Conservation (phyloP, 352 stramenopile species). For the Phytophthora ohioensis region DNA sequence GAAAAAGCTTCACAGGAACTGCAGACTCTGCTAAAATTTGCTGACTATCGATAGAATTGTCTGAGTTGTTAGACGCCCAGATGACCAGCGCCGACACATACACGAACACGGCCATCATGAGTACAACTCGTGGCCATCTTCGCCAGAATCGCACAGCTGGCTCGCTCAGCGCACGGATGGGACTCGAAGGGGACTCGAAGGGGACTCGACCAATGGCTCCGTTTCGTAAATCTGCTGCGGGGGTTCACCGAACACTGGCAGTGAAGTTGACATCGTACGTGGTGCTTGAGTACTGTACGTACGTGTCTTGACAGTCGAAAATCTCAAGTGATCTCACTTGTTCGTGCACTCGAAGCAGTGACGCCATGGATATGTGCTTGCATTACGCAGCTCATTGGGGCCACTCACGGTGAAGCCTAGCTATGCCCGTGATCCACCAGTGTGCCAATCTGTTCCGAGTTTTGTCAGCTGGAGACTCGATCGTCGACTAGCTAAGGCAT, state of each 20-base stretch:
- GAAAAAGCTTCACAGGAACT: slow-evolving; percentile 8
- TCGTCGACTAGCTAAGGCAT: slow-evolving; percentile 15
- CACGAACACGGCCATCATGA: slow-evolving; percentile 12
- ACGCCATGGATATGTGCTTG: neutral
- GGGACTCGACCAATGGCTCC: slow-evolving; percentile 21
- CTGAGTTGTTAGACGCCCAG: slow-evolving; percentile 22
- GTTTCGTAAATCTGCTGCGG: slow-evolving; percentile 1
- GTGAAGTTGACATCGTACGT: neutral
- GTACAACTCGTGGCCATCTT: slow-evolving; percentile 20
- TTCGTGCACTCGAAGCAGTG: slow-evolving; percentile 3
- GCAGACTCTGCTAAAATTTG: neutral
- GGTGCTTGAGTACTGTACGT: neutral
- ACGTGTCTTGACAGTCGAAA: slow-evolving; percentile 16
- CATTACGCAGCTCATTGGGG: slow-evolving; percentile 8
- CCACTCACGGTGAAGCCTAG: slow-evolving; percentile 17
- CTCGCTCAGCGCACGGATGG: slow-evolving; percentile 8
- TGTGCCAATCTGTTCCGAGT: slow-evolving; percentile 13
- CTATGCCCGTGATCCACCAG: slow-evolving; percentile 21
- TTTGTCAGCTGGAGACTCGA: slow-evolving; percentile 8
- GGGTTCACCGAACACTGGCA: slow-evolving; percentile 9
- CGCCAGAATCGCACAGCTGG: slow-evolving; percentile 8
- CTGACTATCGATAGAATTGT: slow-evolving; percentile 1
- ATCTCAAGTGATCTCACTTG: slow-evolving; percentile 15
- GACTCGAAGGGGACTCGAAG: neutral
- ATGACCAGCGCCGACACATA: slow-evolving; percentile 27